A percentile compares a stretch with the other conserved stretches of the same genome.
phyloP scores from a whole-genome alignment of 495 filamentous ascomycete genomes.

The Lophiotrema nucula region DNA sequence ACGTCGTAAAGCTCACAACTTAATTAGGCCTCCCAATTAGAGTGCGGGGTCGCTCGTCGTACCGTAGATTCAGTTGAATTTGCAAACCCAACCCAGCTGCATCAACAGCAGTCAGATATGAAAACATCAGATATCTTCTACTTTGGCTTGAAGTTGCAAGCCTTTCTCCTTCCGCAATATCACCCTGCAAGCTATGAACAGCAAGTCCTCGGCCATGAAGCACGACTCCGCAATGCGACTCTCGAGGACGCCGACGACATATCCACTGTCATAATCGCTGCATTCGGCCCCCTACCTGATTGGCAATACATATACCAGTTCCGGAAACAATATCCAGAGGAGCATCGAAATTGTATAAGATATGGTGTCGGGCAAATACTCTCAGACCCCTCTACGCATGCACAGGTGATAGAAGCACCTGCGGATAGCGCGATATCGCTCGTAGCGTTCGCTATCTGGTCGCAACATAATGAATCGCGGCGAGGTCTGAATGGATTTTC shows the following conservation, averaged over 20 bases:
- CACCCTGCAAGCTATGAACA: background rate
- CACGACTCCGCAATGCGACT: background rate
- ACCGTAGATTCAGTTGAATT: too few relatives aligned
- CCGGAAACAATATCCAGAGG: background rate
- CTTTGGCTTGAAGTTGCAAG: too few relatives aligned
- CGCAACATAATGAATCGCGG: background rate
- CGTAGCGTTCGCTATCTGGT: background rate
- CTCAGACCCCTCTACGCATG: background rate
- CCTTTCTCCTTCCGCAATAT: background rate
- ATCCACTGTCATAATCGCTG: background rate
- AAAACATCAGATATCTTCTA: too few relatives aligned
- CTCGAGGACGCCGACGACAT: background rate
- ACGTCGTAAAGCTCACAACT: too few relatives aligned
- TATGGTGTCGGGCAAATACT: background rate
- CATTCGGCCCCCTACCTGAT: background rate
- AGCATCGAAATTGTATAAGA: background rate
- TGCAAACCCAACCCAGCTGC: too few relatives aligned
- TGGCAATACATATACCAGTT: conserved; percentile 5
- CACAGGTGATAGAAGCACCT: background rate
- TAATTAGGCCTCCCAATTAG: too few relatives aligned
- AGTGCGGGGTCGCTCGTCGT: too few relatives aligned
- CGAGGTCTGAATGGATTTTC: background rate
- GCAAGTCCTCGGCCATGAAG: background rate
- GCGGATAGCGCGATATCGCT: background rate
- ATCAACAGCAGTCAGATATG: too few relatives aligned